Percentiles rank a stretch among this genome's conserved stretches.
These are phyloP conservation scores for Hypholoma fasciculare DNA, from an alignment of 768 basidiomycete species.

Conservation along the genomic window DNA sequence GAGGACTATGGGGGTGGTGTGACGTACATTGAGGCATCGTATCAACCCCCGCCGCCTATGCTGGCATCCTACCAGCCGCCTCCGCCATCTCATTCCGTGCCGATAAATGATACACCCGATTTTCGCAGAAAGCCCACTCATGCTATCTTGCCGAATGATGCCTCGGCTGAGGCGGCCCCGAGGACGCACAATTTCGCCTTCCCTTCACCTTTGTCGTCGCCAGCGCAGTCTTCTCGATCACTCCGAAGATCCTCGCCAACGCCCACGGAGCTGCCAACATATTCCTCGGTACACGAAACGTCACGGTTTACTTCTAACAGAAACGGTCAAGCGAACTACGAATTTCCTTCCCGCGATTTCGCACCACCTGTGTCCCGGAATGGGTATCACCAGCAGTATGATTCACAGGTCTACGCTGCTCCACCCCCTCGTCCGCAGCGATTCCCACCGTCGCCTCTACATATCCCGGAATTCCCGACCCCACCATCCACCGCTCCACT, in stretches of 20 bases:
- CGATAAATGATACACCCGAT: not conserved
- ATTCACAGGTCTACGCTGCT: conserved; percentile 6
- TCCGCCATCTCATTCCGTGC: conserved; percentile 8
- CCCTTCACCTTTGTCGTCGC: not conserved
- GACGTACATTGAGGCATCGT: conserved; percentile 25
- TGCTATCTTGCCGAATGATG: not conserved
- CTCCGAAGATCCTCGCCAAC: conserved; percentile 9
- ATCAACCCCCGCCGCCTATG: conserved; percentile 29
- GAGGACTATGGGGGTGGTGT: not conserved
- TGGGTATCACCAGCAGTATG: conserved; percentile 7
- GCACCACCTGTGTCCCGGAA: not conserved
- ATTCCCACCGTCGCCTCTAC: conserved; percentile 12
- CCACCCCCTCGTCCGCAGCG: conserved; percentile 8
- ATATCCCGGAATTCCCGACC: not conserved
- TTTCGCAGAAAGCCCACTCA: not conserved
- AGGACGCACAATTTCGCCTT: not conserved
- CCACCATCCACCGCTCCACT: not conserved
- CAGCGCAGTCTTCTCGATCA: conserved; percentile 4
- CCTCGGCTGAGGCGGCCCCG: not conserved
- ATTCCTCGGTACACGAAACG: conserved; percentile 10
- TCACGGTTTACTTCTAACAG: not conserved
- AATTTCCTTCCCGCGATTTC: not conserved
- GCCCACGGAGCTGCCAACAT: conserved; percentile 17
- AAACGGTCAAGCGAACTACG: not conserved
- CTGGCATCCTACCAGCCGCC: conserved; percentile 13